Evolutionary conservation across 2,329 filamentous ascomycete genomes (phyloP).

Genomic region (Fusarium duplospermum): DNA sequence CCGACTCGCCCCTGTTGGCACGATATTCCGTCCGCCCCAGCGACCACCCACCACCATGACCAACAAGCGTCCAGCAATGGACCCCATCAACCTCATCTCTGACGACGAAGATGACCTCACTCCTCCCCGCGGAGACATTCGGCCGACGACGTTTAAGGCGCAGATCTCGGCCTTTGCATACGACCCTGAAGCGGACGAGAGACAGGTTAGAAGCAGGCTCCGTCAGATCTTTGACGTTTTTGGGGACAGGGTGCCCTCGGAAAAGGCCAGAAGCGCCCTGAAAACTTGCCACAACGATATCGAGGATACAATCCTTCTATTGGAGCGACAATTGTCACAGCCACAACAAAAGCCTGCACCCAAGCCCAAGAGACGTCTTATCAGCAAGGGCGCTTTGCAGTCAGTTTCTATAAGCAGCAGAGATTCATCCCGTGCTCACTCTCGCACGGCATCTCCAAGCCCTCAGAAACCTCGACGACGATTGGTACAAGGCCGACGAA

Average conservation of each 20-base stretch:
- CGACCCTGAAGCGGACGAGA: conserved; percentile 58
- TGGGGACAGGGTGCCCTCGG: conserved; percentile 45
- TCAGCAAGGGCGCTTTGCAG: conserved; percentile 47
- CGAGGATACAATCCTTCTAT: conserved; percentile 50
- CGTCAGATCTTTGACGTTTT: conserved; percentile 53
- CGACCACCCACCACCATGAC: conserved; percentile 38
- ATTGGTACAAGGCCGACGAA: conserved; percentile 52
- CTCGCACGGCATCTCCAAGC: conserved; percentile 41
- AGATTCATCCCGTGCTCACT: conserved; percentile 26
- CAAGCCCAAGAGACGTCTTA: conserved; percentile 45
- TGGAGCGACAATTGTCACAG: conserved; percentile 36
- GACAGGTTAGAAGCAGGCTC: conserved; percentile 49
- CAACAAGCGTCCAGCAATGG: conserved; percentile 52
- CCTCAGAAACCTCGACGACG: conserved; percentile 49
- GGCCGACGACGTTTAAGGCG: conserved; percentile 67
- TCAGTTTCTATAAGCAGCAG: conserved; percentile 25
- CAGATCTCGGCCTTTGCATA: conserved; percentile 58
- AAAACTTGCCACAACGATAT: conserved; percentile 48
- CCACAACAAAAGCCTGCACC: conserved; percentile 11
- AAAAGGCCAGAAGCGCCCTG: conserved; percentile 50
- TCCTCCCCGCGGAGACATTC: conserved; percentile 70
- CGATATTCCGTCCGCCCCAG: conserved; percentile 69
- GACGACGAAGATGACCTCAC: conserved; percentile 60
- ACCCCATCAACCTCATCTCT: conserved; percentile 61
- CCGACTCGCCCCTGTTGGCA: conserved; percentile 81